A percentile compares a stretch with the other conserved stretches of the same genome.
Conservation (phyloP, 768 basidiomycete species). For the Steccherinum ochraceum region DNA sequence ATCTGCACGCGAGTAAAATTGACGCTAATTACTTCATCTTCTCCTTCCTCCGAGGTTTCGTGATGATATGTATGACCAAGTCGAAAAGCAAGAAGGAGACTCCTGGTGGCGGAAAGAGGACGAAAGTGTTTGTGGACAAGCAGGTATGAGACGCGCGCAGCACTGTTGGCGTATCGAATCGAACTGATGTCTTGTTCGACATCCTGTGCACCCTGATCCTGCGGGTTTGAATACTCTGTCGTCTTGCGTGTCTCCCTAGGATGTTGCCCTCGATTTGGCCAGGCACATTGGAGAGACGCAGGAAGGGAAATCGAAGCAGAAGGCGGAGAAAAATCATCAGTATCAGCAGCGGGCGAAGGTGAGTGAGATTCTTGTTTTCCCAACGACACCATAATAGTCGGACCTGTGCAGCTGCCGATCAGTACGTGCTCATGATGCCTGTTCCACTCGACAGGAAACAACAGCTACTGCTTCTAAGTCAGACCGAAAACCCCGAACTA, state of each 20-base stretch:
- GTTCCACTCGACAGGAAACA: background rate
- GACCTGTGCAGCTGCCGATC: background rate
- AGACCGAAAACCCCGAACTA: background rate
- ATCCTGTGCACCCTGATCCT: background rate
- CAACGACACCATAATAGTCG: too few relatives aligned
- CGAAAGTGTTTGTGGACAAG: slow-evolving; percentile 15
- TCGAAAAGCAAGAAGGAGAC: background rate
- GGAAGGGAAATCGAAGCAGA: slow-evolving; percentile 14
- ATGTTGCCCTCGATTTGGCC: slow-evolving; percentile 16
- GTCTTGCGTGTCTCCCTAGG: slow-evolving; percentile 12
- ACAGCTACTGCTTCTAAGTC: background rate
- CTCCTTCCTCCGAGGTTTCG: too few relatives aligned
- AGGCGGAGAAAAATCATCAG: slow-evolving; percentile 9
- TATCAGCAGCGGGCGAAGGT: slow-evolving; percentile 3
- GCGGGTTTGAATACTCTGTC: slow-evolving; percentile 7
- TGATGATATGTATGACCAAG: background rate
- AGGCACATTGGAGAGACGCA: slow-evolving; percentile 11
- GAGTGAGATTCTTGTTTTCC: background rate
- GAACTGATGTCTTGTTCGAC: background rate
- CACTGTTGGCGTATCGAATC: background rate
- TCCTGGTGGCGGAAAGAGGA: slow-evolving; percentile 5
- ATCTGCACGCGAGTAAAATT: background rate
- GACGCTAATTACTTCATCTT: background rate
- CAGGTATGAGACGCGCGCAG: slow-evolving; percentile 9
- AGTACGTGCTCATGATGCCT: background rate